These are phyloP conservation scores for Globisporangium irregulare DNA, from an alignment of 352 stramenopile species.

Conservation along the genomic window DNA sequence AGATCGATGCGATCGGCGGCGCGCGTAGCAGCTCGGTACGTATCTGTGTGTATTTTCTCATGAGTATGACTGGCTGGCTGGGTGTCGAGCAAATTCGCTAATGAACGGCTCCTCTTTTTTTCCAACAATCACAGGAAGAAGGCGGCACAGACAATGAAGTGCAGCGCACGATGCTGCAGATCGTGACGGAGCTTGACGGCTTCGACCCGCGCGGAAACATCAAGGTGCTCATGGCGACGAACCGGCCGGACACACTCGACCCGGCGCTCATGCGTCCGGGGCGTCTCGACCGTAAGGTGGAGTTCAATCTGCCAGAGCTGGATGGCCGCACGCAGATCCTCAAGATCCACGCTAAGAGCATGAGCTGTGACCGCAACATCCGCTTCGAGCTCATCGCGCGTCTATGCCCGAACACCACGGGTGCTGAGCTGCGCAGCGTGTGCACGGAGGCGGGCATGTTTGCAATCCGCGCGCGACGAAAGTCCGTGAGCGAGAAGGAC, in stretches of 20 bases:
- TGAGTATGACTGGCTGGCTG: neutral
- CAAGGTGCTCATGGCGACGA: conserved; percentile 99
- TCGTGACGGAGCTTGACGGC: conserved; percentile 98
- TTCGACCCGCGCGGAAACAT: conserved; percentile 99
- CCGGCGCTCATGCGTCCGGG: conserved; percentile 95
- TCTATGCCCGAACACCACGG: conserved; percentile 98
- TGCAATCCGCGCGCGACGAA: conserved; percentile 97
- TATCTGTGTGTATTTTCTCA: neutral
- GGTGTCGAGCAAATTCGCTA: neutral
- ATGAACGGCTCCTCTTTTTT: neutral
- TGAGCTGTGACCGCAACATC: conserved; percentile 99
- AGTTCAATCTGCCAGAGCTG: conserved; percentile 98
- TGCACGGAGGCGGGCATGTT: conserved; percentile 99
- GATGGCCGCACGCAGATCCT: conserved; percentile 99
- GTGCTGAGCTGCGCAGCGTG: conserved; percentile 97
- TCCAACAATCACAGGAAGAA: conserved; percentile 58
- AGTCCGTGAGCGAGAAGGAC: conserved; percentile 99
- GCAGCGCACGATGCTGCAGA: conserved; percentile 99
- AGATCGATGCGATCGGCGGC: conserved; percentile 98
- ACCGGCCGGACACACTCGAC: conserved; percentile 96
- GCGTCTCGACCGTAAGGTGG: conserved; percentile 98
- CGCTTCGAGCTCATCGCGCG: conserved; percentile 98
- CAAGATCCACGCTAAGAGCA: conserved; percentile 99
- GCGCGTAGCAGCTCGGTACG: conserved; percentile 68
- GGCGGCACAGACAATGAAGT: conserved; percentile 98